Evolutionary conservation across 257 asterid genomes (phyloP).

Genomic region (Henckelia pumila): DNA sequence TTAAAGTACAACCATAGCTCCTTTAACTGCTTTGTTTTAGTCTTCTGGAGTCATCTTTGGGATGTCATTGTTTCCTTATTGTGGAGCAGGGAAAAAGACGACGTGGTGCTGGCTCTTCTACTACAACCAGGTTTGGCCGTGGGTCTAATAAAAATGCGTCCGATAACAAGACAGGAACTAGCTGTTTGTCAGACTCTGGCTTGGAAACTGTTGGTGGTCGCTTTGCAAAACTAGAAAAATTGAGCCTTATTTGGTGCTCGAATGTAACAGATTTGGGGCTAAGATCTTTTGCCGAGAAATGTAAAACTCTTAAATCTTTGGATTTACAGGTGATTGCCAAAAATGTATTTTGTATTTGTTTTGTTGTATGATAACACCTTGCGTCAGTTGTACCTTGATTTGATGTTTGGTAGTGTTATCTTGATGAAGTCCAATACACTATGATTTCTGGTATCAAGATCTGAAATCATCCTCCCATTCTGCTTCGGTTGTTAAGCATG

Average conservation of each 20-base stretch:
- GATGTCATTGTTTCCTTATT: conserved; percentile 14
- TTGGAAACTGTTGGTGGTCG: conserved; percentile 60
- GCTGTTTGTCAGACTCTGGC: conserved; percentile 74
- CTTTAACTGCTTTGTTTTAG: conserved; percentile 10
- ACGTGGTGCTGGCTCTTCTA: conserved; percentile 31
- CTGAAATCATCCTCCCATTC: neutral
- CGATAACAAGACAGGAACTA: conserved; percentile 41
- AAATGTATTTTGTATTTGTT: neutral
- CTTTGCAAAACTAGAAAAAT: conserved; percentile 64
- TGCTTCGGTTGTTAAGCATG: neutral
- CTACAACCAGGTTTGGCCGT: conserved; percentile 32
- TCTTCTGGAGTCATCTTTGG: conserved; percentile 21
- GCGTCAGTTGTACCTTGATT: conserved; percentile 14
- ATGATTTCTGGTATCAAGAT: conserved; percentile 2
- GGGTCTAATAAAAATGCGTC: conserved; percentile 36
- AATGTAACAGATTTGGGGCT: conserved; percentile 65
- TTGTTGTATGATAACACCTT: neutral
- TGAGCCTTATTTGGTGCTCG: conserved; percentile 88
- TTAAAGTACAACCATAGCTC: conserved; percentile 12
- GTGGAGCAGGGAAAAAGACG: conserved; percentile 56
- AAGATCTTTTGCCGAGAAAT: conserved; percentile 61
- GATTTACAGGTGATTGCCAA: conserved; percentile 72
- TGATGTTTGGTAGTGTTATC: conserved; percentile 14
- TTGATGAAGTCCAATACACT: neutral
- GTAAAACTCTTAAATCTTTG: conserved; percentile 55